Conservation (phyloP, 2,329 filamentous ascomycete species). For the Fusarium buharicum region DNA sequence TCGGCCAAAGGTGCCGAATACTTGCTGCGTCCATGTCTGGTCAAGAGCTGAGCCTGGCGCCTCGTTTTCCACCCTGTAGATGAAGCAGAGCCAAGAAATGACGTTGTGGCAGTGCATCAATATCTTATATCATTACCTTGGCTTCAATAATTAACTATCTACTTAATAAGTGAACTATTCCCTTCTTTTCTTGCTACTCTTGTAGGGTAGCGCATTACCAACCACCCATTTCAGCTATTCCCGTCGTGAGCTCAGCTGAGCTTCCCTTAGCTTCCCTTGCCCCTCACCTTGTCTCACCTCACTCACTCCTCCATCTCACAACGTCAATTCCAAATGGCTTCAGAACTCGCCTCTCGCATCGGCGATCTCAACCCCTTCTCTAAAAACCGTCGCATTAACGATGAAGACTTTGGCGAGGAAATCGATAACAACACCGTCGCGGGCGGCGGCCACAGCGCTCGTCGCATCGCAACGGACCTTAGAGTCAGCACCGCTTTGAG, state of each 20-base stretch:
- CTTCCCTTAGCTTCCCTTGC: conserved; percentile 23
- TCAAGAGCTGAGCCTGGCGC: conserved; percentile 9
- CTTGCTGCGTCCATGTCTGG: conserved; percentile 8
- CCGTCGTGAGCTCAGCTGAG: not conserved
- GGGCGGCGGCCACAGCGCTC: conserved; percentile 67
- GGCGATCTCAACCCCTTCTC: conserved; percentile 48
- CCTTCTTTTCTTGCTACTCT: not conserved
- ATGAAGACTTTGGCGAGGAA: conserved; percentile 51
- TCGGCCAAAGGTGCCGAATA: conserved; percentile 28
- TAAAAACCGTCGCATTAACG: conserved; percentile 43
- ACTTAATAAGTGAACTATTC: not conserved
- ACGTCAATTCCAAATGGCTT: conserved; percentile 28
- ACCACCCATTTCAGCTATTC: not conserved
- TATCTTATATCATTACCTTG: conserved; percentile 7
- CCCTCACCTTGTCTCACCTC: conserved; percentile 35
- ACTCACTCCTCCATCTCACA: conserved; percentile 8
- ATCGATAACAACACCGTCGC: conserved; percentile 59
- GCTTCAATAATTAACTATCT: not conserved
- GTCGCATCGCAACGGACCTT: conserved; percentile 62
- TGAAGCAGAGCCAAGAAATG: not conserved
- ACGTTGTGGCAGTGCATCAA: conserved; percentile 30
- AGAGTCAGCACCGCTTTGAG: conserved; percentile 68
- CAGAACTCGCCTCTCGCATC: conserved; percentile 47
- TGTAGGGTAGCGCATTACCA: not conserved
- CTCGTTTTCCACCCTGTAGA: conserved; percentile 1